These are phyloP conservation scores for Chaetothyriales sp. DNA, from an alignment of 2,329 filamentous ascomycete species.

Conservation along the genomic window DNA sequence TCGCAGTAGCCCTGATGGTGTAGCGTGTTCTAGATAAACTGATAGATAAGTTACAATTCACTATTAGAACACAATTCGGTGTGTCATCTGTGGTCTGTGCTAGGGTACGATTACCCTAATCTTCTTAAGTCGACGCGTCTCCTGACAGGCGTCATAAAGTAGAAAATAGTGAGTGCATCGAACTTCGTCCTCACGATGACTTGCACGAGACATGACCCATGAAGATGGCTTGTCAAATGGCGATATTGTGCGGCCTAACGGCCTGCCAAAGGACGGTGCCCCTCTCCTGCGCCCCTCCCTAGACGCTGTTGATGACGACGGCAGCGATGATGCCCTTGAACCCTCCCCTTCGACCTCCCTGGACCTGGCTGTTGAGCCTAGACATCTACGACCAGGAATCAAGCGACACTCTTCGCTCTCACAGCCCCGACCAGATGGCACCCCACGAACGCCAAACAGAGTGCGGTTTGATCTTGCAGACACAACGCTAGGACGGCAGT, in stretches of 20 bases:
- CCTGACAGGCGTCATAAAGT: neutral
- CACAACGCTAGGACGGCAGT: conserved; percentile 13
- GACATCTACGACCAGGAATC: conserved; percentile 9
- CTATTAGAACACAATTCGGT: too few relatives aligned
- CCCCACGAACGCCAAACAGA: conserved; percentile 51
- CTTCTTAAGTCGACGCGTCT: too few relatives aligned
- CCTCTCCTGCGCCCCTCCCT: conserved; percentile 20
- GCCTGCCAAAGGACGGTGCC: conserved; percentile 21
- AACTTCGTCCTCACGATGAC: conserved; percentile 5
- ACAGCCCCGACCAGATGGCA: conserved; percentile 25
- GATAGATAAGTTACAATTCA: neutral
- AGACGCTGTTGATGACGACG: conserved; percentile 19
- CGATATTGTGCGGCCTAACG: conserved; percentile 16
- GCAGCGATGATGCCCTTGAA: conserved; percentile 15
- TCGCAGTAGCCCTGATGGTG: neutral
- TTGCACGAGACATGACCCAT: conserved; percentile 13
- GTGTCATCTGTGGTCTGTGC: too few relatives aligned
- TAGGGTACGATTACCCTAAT: too few relatives aligned
- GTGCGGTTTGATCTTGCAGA: conserved; percentile 52
- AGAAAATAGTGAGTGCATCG: neutral
- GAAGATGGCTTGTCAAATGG: conserved; percentile 12
- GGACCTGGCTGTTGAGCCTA: neutral
- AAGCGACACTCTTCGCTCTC: conserved; percentile 29
- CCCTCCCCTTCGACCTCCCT: conserved; percentile 4
- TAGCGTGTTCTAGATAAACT: neutral